A percentile compares a stretch with the other conserved stretches of the same genome.
Conservation (phyloP, 495 filamentous ascomycete species). For the Acidiella bohemica region DNA sequence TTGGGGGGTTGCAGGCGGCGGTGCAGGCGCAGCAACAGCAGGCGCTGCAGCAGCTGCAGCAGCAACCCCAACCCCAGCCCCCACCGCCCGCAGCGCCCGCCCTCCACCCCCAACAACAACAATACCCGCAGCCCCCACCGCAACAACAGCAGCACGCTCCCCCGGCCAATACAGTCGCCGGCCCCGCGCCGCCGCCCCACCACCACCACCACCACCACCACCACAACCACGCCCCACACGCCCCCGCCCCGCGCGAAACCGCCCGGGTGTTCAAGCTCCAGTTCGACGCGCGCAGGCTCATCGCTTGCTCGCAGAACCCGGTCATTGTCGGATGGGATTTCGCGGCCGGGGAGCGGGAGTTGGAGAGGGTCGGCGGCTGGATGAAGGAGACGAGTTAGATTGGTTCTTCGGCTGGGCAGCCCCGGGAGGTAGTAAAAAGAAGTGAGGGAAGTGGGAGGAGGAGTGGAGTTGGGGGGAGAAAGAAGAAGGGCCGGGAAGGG, state of each 20-base stretch:
- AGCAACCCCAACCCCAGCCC: not conserved
- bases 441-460: too few species aligned
- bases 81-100: not conserved
- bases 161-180: not conserved
- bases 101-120: too few species aligned
- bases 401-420: too few species aligned
- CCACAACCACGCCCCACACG: not conserved
- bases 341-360: conserved; percentile 71
- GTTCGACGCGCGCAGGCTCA: conserved; percentile 86
- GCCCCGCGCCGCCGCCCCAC: not conserved
- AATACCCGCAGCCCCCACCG: too few species aligned
- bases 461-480: too few species aligned
- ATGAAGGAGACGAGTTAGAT: conserved; percentile 13
- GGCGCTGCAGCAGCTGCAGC: not conserved
- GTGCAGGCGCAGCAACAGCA: not conserved
- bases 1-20: not conserved
- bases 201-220: conserved; percentile 2
- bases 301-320: conserved; percentile 82
- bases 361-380: conserved; percentile 49
- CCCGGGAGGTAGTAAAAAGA: too few species aligned
- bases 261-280: conserved; percentile 87
- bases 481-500: too few species aligned
- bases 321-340: conserved; percentile 98
- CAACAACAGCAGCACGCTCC: too few species aligned
- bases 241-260: conserved; percentile 17